Percentiles rank a stretch among this genome's conserved stretches.
Conservation (phyloP, 805 yeast genomes). For the Saccharomycopsis babjevae region DNA sequence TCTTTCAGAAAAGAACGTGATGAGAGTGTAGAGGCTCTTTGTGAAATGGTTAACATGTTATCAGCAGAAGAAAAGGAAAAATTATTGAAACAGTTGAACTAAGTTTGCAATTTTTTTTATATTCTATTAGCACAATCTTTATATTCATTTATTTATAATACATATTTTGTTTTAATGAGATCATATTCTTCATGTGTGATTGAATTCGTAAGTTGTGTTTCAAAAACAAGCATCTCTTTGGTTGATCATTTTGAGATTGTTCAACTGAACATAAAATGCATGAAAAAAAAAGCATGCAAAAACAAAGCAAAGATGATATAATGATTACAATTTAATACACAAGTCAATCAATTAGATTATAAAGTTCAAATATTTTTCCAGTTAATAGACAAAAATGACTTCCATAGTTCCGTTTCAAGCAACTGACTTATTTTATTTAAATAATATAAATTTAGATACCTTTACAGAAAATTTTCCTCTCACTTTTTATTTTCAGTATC, state of each 20-base stretch:
- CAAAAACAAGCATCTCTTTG: too few relatives aligned
- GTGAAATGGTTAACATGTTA: constrained; percentile 42
- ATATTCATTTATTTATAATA: too few relatives aligned
- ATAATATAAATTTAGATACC: constrained; percentile 74
- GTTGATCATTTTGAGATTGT: too few relatives aligned
- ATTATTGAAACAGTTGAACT: constrained; percentile 18
- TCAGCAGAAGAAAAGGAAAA: constrained; percentile 46
- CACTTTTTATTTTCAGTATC: constrained; percentile 74
- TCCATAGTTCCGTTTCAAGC: constrained; percentile 82
- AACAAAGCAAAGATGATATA: not conserved
- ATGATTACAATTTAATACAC: too few relatives aligned
- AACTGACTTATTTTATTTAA: constrained; percentile 65
- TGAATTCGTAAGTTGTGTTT: not conserved
- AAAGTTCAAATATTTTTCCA: not conserved
- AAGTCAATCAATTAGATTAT: not conserved
- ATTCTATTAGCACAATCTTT: not conserved
- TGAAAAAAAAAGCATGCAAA: not conserved
- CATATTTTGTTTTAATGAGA: not conserved
- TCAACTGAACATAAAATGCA: not conserved
- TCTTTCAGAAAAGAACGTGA: constrained; percentile 46
- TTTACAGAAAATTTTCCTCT: constrained; percentile 86
- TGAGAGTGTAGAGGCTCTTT: constrained; percentile 43
- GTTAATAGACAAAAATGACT: constrained; percentile 44
- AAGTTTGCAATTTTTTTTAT: not conserved
- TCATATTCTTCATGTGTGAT: too few relatives aligned